These are phyloP conservation scores for Hypoxylon sp. DNA, from an alignment of 2,329 filamentous ascomycete species.

Conservation along the genomic window DNA sequence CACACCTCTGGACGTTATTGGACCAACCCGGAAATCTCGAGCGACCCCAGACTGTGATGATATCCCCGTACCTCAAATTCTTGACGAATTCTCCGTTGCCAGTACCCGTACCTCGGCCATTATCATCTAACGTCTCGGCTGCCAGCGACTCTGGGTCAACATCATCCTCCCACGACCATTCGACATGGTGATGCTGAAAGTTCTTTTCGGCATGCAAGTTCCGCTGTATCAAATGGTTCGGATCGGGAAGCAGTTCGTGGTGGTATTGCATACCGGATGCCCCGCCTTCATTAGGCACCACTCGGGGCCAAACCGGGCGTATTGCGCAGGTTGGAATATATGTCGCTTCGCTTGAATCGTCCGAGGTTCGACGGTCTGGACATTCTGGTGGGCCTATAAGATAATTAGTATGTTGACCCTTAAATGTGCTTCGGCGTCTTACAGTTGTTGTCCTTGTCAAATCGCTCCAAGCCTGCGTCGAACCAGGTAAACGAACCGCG, in stretches of 20 bases:
- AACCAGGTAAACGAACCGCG: conserved; percentile 73
- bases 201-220: conserved; percentile 59
- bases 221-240: conserved; percentile 63
- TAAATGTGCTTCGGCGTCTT: conserved; percentile 18
- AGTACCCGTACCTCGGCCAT: conserved; percentile 66
- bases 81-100: conserved; percentile 70
- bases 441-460: conserved; percentile 58
- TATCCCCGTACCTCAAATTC: conserved; percentile 70
- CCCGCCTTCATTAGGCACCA: conserved; percentile 27
- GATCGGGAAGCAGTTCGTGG: conserved; percentile 56
- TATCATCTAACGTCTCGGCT: conserved; percentile 56
- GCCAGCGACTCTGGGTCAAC: conserved; percentile 60
- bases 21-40: conserved; percentile 69
- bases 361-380: conserved; percentile 34
- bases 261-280: conserved; percentile 53
- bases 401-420: conserved; percentile 27
- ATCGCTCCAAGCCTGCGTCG: conserved; percentile 72
- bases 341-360: conserved; percentile 11
- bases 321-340: conserved; percentile 50
- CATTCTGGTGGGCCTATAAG: conserved; percentile 35
- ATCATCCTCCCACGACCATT: conserved; percentile 68
- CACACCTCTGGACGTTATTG: conserved; percentile 65
- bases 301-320: conserved; percentile 51
- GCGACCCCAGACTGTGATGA: conserved; percentile 73
- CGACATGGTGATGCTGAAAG: conserved; percentile 62